Percentiles rank a stretch among this genome's conserved stretches.
Evolutionary conservation across 139 green algal species (phyloP).

Genomic region (Tetradesmus lagerheimii): DNA sequence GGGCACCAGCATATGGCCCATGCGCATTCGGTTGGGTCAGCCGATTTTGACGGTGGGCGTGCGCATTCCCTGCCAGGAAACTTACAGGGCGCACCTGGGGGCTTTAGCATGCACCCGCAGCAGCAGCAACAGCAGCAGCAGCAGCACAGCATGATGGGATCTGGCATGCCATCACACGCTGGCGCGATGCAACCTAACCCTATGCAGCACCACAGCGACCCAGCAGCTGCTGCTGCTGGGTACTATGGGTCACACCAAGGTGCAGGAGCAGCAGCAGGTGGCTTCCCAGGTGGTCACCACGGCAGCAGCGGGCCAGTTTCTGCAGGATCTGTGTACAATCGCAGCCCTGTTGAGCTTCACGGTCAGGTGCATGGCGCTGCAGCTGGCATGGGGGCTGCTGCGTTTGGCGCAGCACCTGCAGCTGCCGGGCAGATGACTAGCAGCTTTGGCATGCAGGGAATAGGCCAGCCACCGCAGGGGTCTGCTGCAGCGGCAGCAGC

Average conservation of each 20-base stretch:
- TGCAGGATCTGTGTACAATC: background rate
- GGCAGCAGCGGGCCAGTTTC: background rate
- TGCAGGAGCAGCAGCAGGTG: slow-evolving; percentile 20
- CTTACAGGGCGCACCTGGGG: background rate
- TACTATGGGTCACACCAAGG: background rate
- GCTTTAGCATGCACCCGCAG: background rate
- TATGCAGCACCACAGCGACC: background rate
- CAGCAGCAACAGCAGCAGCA: background rate
- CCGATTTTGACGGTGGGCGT: background rate
- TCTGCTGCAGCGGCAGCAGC: background rate
- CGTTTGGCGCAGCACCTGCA: background rate
- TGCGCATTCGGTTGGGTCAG: background rate
- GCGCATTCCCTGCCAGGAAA: slow-evolving; percentile 7
- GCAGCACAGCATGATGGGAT: background rate
- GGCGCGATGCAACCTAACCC: background rate
- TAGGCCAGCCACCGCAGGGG: background rate
- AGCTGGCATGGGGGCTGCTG: background rate
- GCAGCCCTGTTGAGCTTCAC: background rate
- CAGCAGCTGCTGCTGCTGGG: slow-evolving; percentile 21
- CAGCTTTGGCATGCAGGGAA: background rate
- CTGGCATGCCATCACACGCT: background rate
- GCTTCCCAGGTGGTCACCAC: background rate
- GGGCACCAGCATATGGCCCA: background rate
- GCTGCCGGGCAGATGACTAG: background rate
- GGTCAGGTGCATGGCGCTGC: background rate